Evolutionary conservation across 805 yeast genomes (phyloP).

Genomic region (Kodamaea neixiangensis): DNA sequence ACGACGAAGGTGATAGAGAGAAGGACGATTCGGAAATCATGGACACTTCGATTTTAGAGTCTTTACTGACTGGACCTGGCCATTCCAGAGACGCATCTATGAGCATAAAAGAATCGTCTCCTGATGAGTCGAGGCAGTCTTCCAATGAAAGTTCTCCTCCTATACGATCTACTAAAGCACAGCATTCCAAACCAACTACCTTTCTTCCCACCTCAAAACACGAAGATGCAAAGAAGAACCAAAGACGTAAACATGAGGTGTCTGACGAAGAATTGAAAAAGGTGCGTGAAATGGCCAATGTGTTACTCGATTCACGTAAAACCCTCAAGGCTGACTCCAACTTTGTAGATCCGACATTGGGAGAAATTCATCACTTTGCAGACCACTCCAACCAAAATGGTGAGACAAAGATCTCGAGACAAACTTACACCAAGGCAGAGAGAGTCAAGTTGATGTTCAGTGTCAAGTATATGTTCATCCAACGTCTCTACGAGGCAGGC

Average conservation of each 20-base stretch:
- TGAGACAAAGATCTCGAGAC: constrained; percentile 28
- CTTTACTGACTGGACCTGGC: background rate
- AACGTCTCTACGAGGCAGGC: constrained; percentile 33
- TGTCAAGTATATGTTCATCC: constrained; percentile 50
- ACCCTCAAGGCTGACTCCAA: constrained; percentile 45
- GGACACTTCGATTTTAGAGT: background rate
- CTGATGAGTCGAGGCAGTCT: background rate
- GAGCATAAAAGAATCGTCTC: background rate
- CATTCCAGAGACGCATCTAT: background rate
- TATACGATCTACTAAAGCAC: background rate
- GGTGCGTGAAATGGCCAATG: constrained; percentile 33
- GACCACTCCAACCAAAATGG: background rate
- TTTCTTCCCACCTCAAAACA: background rate
- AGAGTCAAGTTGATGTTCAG: constrained; percentile 50
- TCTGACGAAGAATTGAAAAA: constrained; percentile 20
- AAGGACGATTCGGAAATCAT: background rate
- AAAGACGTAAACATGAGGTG: background rate
- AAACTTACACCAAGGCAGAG: constrained; percentile 49
- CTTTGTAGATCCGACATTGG: constrained; percentile 31
- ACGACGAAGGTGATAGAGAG: background rate
- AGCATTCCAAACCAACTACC: background rate
- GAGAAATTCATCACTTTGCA: constrained; percentile 9
- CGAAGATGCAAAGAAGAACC: background rate
- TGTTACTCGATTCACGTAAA: constrained; percentile 43
- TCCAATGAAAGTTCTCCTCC: background rate